Base-by-base conservation (phyloP, 371 early-diverging fungal genomes). In the Mucor saturninus region DNA sequence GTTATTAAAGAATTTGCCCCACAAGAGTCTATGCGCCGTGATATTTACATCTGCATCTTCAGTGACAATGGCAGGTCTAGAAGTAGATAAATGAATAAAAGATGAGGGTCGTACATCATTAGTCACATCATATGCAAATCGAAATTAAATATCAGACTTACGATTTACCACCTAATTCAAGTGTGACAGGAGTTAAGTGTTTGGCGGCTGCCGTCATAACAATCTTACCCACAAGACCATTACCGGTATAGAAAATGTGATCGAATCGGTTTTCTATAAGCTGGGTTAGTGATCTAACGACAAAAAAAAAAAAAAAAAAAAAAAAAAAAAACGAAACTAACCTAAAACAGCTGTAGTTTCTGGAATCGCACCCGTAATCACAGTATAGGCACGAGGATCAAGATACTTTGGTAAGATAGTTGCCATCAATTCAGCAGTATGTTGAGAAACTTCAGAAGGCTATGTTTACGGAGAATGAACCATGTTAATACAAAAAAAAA, bases 171-270 rank as follows among this genome's bases (percentile, higher is more conserved):
- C 96, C 96, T 28, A 95, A 81, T 70, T 95, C 96, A 32, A 95
- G 79, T n/a, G 92, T 88, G 15, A 92, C 88, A 15, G 91, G 88
- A 1, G 93, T 88, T 50, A 94, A 79, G 32, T 89, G 80, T 67
- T 92, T 87, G 15, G 91, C 89, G 13, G 95, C 96, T 11, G 93
- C 93, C 6, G 64, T 61, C 83, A 90, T 89, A 31, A 95, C 84
- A 43, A 94, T 83, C 59, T 77, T 86, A 28, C 92, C 98, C 38
- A 97, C 92, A 8, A 65, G 51, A 11, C 90, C 88, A 68, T 86
- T 89, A 56, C 98, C 98, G 4, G 98, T 98, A 75, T 91, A 98
- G 59, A 94, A 93, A 62, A 94, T 95, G 71, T 93, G 91, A 74
- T 96, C 96, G 56, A 89, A 93, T 61, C 75, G 80, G 54, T 88